Evolutionary conservation across 2,329 filamentous ascomycete species (phyloP).

Genomic region (Penicillium crustosum): DNA sequence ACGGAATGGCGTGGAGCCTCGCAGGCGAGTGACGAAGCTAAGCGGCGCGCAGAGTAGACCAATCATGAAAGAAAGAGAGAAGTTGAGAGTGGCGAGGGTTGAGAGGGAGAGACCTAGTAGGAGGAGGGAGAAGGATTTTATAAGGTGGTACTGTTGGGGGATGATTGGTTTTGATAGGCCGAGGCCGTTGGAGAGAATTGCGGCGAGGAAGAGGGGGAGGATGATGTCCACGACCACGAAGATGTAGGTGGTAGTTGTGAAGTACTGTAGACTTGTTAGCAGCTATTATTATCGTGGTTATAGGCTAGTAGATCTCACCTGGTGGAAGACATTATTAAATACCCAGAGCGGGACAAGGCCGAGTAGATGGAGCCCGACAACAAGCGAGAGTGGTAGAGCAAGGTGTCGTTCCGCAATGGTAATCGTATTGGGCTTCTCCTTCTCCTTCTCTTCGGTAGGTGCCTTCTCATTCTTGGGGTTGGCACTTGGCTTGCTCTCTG

Average conservation of each 20-base stretch:
- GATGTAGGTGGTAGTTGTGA: slow-evolving; percentile 58
- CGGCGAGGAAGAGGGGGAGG: slow-evolving; percentile 59
- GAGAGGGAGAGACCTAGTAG: slow-evolving; percentile 89
- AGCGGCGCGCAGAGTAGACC: slow-evolving; percentile 77
- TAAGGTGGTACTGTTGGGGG: slow-evolving; percentile 70
- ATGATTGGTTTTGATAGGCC: slow-evolving; percentile 54
- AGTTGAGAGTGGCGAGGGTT: slow-evolving; percentile 91
- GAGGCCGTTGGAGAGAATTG: slow-evolving; percentile 49
- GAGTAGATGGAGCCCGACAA: slow-evolving; percentile 71
- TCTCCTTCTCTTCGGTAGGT: slow-evolving; percentile 11
- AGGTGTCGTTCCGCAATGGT: slow-evolving; percentile 40
- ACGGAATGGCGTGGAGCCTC: slow-evolving; percentile 22
- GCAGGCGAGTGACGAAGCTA: slow-evolving; percentile 60
- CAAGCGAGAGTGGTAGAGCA: slow-evolving; percentile 62
- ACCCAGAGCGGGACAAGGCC: slow-evolving; percentile 78
- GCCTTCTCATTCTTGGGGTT: slow-evolving; percentile 36
- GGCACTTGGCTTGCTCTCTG: slow-evolving; percentile 23
- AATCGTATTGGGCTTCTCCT: slow-evolving; percentile 11
- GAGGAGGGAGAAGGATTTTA: slow-evolving; percentile 90
- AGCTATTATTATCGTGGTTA: background rate
- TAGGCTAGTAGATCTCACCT: slow-evolving; percentile 53
- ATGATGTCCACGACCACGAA: slow-evolving; percentile 58
- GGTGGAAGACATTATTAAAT: slow-evolving; percentile 72
- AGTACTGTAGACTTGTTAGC: slow-evolving; percentile 49
- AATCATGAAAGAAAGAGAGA: slow-evolving; percentile 82